Conservation (phyloP, 495 filamentous ascomycete genomes). For the Penicillium fimorum region DNA sequence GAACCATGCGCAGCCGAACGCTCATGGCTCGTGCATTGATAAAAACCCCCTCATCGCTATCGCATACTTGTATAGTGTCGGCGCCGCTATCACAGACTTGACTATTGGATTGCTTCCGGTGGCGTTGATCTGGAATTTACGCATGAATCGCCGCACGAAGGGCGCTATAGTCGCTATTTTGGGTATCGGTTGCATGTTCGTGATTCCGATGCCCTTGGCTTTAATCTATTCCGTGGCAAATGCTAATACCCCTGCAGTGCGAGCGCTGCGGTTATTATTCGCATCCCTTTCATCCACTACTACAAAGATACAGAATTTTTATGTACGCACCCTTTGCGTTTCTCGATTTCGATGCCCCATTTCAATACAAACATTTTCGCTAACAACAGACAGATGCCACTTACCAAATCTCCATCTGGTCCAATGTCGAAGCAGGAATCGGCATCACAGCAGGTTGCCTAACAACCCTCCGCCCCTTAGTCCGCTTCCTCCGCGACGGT, state of each 20-base stretch:
- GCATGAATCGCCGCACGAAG: slow-evolving; percentile 33
- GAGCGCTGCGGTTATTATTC: slow-evolving; percentile 35
- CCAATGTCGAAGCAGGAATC: slow-evolving; percentile 37
- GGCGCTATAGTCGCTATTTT: slow-evolving; percentile 26
- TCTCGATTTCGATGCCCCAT: not conserved
- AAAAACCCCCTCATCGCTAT: slow-evolving; percentile 23
- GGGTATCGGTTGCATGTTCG: slow-evolving; percentile 37
- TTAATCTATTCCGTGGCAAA: slow-evolving; percentile 4
- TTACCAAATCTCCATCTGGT: slow-evolving; percentile 42
- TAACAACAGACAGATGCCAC: slow-evolving; percentile 26
- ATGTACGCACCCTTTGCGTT: slow-evolving; percentile 19
- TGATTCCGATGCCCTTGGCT: slow-evolving; percentile 2
- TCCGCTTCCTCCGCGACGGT: slow-evolving; percentile 33
- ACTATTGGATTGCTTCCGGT: slow-evolving; percentile 35
- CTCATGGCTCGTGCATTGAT: slow-evolving; percentile 30
- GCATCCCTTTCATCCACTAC: slow-evolving; percentile 34
- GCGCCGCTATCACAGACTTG: slow-evolving; percentile 36
- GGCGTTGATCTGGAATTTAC: slow-evolving; percentile 32
- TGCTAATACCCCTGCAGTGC: slow-evolving; percentile 26
- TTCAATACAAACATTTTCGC: not conserved
- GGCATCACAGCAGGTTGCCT: slow-evolving; percentile 43
- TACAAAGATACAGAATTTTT: slow-evolving; percentile 32
- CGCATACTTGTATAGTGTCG: slow-evolving; percentile 39
- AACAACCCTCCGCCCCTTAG: slow-evolving; percentile 37
- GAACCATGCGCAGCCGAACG: slow-evolving; percentile 17